Conservation (phyloP, 768 basidiomycete genomes). For the Amyloporia xantha region DNA sequence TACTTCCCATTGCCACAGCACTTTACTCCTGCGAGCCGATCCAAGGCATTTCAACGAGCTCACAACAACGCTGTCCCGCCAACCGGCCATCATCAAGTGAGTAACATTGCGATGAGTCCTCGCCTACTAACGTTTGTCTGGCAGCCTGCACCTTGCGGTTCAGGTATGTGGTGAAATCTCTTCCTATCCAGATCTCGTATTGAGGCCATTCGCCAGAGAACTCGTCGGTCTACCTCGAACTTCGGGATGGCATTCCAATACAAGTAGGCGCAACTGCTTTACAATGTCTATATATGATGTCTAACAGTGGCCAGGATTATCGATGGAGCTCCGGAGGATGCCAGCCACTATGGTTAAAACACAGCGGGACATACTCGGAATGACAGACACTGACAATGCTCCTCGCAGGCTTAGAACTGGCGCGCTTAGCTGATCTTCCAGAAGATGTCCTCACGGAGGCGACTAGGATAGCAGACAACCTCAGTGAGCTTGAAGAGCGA, state of each 20-base stretch:
- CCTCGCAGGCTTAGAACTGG: constrained; percentile 77
- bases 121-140: background rate
- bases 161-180: constrained; percentile 44
- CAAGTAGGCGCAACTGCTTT: constrained; percentile 38
- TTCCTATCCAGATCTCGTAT: background rate
- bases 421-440: constrained; percentile 83
- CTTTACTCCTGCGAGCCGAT: background rate
- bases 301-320: constrained; percentile 45
- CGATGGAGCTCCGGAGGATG: constrained; percentile 58
- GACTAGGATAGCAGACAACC: constrained; percentile 48
- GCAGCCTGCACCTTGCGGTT: constrained; percentile 79
- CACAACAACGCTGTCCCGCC: constrained; percentile 62
- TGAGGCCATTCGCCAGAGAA: constrained; percentile 38
- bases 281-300: background rate
- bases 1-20: background rate
- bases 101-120: constrained; percentile 15
- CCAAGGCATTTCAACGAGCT: constrained; percentile 77
- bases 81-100: constrained; percentile 79
- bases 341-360: constrained; percentile 64
- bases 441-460: constrained; percentile 58
- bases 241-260: constrained; percentile 75
- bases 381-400: background rate
- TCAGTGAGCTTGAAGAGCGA: constrained; percentile 51
- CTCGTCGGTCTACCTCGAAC: constrained; percentile 44
- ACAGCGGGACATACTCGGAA: background rate